Base-by-base conservation (phyloP, 78 protist species). In the Parvularia atlantis region DNA sequence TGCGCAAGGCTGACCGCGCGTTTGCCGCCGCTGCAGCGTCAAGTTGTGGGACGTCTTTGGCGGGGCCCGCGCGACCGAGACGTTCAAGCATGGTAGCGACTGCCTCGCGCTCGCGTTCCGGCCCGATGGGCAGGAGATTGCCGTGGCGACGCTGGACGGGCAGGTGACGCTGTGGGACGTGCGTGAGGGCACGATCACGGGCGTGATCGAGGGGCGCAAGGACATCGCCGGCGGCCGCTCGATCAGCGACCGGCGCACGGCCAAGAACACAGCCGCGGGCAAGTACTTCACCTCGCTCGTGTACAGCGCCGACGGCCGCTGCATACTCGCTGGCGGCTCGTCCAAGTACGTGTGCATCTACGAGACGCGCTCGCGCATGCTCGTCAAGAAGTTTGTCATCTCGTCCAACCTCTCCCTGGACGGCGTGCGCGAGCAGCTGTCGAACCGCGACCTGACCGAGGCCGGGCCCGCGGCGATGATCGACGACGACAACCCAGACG, bases 261-360 rank as follows among this genome's bases (percentile, higher is more conserved):
- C 77, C 10, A 40, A 50, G 33, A 81, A 46, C 74, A 31, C 33
- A 10, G 41, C 71, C 31, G 39, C 63, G 0, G 82, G 84, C 46
- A 41, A 53, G 66, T 62, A 56, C 39, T 86, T 83, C 70, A 73
- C 80, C n/a, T 50, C 69, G 36, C 54, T 84, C 16, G 43, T 68
- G 52, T 84, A 77, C 83, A 67, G 78, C 20, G 89, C 95, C 26
- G 91, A 92, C 73, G 93, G 94, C 30, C 14, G 22, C 37, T 56
- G 58, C 61, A 1, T 92, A 1, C 61, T 94, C 26, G 89, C 91
- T 0, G 87, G 88, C 28, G 98, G 98, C 60, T 61, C 74, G 48
- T 33, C 76, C 56, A 82, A 84, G 73, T 90, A 67, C 63, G 83
- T 91, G 28, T 91, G 94, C 75, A 68, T 94, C 61, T 94, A 94